These are phyloP conservation scores for Arthrobotrys megalospora DNA, from an alignment of 2,329 filamentous ascomycete genomes.

Conservation along the genomic window DNA sequence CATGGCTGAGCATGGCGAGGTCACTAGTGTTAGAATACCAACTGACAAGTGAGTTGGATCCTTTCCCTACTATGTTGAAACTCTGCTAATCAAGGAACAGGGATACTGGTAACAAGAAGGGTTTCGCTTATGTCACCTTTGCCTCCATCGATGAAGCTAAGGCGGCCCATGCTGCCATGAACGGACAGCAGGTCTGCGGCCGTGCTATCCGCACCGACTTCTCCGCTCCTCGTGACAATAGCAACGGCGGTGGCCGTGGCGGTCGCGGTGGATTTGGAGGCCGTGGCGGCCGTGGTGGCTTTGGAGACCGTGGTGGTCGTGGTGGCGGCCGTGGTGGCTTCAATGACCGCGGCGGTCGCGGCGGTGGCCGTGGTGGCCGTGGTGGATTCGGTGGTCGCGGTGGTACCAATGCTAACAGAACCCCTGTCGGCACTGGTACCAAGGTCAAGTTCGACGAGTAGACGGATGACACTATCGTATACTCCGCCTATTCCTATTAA, in stretches of 20 bases:
- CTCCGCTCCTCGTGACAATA: constrained; percentile 77
- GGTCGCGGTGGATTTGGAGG: constrained; percentile 67
- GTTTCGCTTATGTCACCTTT: constrained; percentile 93
- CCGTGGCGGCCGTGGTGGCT: constrained; percentile 67
- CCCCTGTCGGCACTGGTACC: constrained; percentile 67
- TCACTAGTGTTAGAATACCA: constrained; percentile 86
- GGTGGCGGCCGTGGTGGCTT: constrained; percentile 67
- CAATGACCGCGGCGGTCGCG: constrained; percentile 56
- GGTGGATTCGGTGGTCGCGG: constrained; percentile 68
- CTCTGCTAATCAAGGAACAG: constrained; percentile 68
- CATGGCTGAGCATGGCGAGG: constrained; percentile 79
- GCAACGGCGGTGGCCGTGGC: constrained; percentile 71
- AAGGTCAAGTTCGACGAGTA: constrained; percentile 68
- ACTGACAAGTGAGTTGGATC: constrained; percentile 78
- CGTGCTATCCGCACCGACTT: constrained; percentile 88
- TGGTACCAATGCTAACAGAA: constrained; percentile 64
- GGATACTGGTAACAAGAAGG: constrained; percentile 87
- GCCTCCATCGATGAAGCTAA: constrained; percentile 85
- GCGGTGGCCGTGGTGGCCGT: constrained; percentile 67
- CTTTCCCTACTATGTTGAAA: neutral
- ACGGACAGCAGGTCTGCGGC: constrained; percentile 79
- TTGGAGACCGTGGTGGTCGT: constrained; percentile 69
- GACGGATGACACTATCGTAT: constrained; percentile 7
- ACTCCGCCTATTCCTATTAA: constrained; percentile 13
- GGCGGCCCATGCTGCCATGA: constrained; percentile 78